Evolutionary conservation across 306 rosid genomes (phyloP), one percentile per base, ranked within the genome.

Genomic region (Rubus parviflorus): DNA sequence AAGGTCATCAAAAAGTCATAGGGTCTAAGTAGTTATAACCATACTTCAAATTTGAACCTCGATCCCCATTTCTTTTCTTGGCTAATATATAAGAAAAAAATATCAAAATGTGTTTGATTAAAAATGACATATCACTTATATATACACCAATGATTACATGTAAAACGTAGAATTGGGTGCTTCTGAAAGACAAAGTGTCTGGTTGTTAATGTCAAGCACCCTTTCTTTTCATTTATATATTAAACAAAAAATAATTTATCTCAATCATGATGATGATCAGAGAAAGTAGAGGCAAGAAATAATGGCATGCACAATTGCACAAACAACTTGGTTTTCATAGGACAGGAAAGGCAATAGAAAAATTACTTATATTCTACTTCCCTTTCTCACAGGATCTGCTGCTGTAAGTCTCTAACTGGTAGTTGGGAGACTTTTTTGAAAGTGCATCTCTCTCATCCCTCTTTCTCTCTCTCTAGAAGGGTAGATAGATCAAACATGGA

Each of bases 391-490:
- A 54, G 9, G 19, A 38, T 72, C 13, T 56, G 5, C 7, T 17
- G 4, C 25, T 65, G 7, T 6, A 6, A 19, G 25, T 17, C 48
- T 15, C 11, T 45, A 68, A 43, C 54, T 15, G 77, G 77, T 73
- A 73, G 77, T 73, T 73, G 77, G 9, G 72, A 43, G 54, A 43
- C 25, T 54, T 17, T 49, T 14, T 48, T 45, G 8, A 7, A 1
- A n/a, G 69, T 7, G 4, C 20, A 9, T 37, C 64, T 72, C 51
- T 51, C 45, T 68, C 41, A 30, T 25, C 60, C n/a, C 46, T 35
- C 42, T 52, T 63, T 35, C 30, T 72, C 75, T 72, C 65, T 53
- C 75, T n/a, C 38, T 72, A 3, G 77, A 73, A 73, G 42, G 68
- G 77, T 73, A 73, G 77, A 30, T 73, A 22, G 77, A 56, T 54